These are phyloP conservation scores for Sporisorium reilianum DNA, from an alignment of 1,284 basidiomycete genomes.

Conservation along the genomic window DNA sequence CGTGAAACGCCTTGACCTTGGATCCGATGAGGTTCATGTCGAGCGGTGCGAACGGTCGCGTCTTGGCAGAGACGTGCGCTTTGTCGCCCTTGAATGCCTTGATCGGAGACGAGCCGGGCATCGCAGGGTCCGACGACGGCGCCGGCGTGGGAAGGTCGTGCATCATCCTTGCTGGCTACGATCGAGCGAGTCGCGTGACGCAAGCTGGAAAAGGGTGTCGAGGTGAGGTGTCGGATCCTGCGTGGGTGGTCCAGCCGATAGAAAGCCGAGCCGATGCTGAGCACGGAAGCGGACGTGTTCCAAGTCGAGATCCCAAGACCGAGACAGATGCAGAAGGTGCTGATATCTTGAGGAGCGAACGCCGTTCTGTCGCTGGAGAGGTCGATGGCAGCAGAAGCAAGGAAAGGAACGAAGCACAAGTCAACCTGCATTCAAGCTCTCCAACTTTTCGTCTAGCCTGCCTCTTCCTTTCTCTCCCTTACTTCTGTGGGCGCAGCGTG, in stretches of 20 bases:
- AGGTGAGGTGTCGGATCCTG: constrained; percentile 2
- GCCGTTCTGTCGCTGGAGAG: background rate
- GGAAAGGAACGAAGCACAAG: background rate
- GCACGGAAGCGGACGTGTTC: background rate
- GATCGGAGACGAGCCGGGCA: constrained; percentile 43
- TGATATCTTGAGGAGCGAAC: constrained; percentile 1
- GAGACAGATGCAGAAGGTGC: background rate
- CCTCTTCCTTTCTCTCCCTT: too few relatives aligned
- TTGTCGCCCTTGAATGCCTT: constrained; percentile 29
- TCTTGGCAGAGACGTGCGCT: constrained; percentile 14
- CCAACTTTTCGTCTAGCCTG: background rate
- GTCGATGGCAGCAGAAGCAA: background rate
- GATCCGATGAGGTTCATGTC: constrained; percentile 39
- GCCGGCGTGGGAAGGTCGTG: constrained; percentile 53
- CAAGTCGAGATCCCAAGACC: background rate
- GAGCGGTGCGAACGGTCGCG: constrained; percentile 39
- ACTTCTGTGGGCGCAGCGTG: background rate
- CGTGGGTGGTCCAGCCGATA: background rate
- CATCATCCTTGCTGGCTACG: constrained; percentile 30
- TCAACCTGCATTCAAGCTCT: background rate
- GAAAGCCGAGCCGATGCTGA: background rate
- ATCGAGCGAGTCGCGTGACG: background rate
- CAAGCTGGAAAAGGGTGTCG: background rate
- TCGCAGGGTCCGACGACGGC: constrained; percentile 50
- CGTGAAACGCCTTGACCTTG: constrained; percentile 33